Percentiles rank a stretch among this genome's conserved stretches.
Evolutionary conservation across 192 early-diverging fungal species (phyloP).

Genomic region (Coemansia erecta): DNA sequence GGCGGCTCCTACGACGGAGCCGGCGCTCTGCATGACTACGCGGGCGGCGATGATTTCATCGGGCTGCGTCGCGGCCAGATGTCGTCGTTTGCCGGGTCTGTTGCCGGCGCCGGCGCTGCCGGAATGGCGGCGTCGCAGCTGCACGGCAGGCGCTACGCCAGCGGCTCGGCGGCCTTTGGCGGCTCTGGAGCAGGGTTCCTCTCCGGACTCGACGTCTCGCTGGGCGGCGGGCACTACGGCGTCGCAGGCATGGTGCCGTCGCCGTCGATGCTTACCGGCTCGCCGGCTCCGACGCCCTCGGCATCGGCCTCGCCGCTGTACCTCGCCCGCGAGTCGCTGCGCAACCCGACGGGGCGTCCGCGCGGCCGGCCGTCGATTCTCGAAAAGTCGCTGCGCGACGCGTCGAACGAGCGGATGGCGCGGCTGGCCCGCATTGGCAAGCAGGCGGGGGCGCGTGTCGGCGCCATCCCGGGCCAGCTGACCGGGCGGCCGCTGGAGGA

Average conservation of each 20-base stretch:
- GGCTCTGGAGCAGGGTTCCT: not conserved
- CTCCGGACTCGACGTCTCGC: not conserved
- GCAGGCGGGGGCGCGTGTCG: not conserved
- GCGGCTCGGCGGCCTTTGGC: not conserved
- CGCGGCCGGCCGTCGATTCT: conserved; percentile 49
- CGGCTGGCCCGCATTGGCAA: not conserved
- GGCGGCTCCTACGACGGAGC: not conserved
- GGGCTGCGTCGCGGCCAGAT: not conserved
- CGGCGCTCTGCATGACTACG: not conserved
- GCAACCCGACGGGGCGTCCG: conserved; percentile 46
- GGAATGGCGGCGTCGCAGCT: conserved; percentile 11
- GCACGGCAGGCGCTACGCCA: conserved; percentile 7
- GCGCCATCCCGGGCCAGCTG: conserved; percentile 31
- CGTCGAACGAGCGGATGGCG: conserved; percentile 15
- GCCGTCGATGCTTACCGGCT: not conserved
- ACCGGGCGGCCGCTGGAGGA: conserved; percentile 42
- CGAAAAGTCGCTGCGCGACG: conserved; percentile 51
- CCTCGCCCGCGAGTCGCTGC: conserved; percentile 32
- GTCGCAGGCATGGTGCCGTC: not conserved
- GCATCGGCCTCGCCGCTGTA: conserved; percentile 21
- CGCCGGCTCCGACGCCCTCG: conserved; percentile 4
- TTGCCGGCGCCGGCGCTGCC: not conserved
- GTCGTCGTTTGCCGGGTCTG: not conserved
- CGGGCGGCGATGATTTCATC: not conserved
- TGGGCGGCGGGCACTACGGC: conserved; percentile 4